A percentile compares a stretch with the other conserved stretches of the same genome.
Evolutionary conservation across 1,139 yeast species (phyloP).

Genomic region (Blastobotrys malaysiensis): DNA sequence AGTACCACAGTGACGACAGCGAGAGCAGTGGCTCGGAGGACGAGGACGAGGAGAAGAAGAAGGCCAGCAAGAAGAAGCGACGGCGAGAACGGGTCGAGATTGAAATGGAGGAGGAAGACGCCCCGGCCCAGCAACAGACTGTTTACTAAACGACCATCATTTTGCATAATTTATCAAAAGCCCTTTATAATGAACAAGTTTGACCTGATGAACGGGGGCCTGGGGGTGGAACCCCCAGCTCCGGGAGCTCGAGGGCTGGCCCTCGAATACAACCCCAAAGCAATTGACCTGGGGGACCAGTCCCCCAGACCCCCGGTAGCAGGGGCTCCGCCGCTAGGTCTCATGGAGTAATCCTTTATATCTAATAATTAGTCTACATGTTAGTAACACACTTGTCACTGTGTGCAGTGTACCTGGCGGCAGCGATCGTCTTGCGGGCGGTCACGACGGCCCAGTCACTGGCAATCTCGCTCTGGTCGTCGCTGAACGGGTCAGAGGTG

Average conservation of each 20-base stretch:
- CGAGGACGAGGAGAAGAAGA: conserved; percentile 36
- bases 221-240: too few species aligned
- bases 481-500: conserved; percentile 17
- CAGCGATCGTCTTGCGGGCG: conserved; percentile 9
- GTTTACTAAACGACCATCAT: neutral
- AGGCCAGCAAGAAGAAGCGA: conserved; percentile 15
- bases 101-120: conserved; percentile 71
- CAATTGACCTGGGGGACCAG: too few species aligned
- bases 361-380: conserved; percentile 6
- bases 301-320: too few species aligned
- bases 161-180: conserved; percentile 1
- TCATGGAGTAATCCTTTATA: neutral
- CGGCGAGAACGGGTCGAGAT: conserved; percentile 54
- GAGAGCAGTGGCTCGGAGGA: conserved; percentile 34
- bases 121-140: conserved; percentile 9
- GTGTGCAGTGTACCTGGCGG: conserved; percentile 22
- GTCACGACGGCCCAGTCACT: conserved; percentile 8
- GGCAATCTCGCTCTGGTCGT: conserved; percentile 10
- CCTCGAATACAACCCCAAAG: too few species aligned
- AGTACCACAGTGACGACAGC: conserved; percentile 31
- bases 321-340: too few species aligned
- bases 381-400: conserved; percentile 23
- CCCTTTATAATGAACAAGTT: too few species aligned
- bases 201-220: too few species aligned
- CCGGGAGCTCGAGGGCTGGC: too few species aligned